Percentiles rank a stretch among this genome's conserved stretches.
These are phyloP conservation scores for Linnemannia hyalina DNA, from an alignment of 192 early-diverging fungal genomes.

Conservation along the genomic window DNA sequence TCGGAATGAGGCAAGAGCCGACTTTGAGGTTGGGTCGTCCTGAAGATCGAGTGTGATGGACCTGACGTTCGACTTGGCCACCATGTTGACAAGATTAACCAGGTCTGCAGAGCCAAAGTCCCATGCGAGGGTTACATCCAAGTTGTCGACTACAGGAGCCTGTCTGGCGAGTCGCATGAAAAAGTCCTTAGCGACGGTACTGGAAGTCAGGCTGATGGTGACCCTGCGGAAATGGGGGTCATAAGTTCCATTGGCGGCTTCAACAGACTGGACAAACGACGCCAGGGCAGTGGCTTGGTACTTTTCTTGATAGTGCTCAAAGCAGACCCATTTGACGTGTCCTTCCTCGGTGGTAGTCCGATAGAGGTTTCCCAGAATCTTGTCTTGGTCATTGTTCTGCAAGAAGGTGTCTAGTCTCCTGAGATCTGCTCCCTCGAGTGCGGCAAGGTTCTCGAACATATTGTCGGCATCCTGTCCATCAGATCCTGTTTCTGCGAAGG, in stretches of 20 bases:
- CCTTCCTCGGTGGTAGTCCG: slow-evolving; percentile 14
- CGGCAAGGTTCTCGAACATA: too few species aligned
- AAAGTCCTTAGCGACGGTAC: slow-evolving; percentile 1
- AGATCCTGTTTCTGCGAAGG: too few species aligned
- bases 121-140: slow-evolving; percentile 5
- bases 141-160: slow-evolving; percentile 7
- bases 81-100: neutral
- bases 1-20: too few species aligned
- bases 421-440: slow-evolving; percentile 26
- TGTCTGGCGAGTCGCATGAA: neutral
- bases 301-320: slow-evolving; percentile 22
- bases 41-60: too few species aligned
- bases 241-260: neutral
- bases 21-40: too few species aligned
- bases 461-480: too few species aligned
- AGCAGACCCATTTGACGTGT: slow-evolving; percentile 46
- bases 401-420: slow-evolving; percentile 17
- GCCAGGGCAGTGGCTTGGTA: neutral
- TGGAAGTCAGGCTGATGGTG: neutral
- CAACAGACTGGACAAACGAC: slow-evolving; percentile 7
- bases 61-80: slow-evolving; percentile 6
- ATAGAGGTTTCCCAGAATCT: slow-evolving; percentile 34
- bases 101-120: slow-evolving; percentile 9
- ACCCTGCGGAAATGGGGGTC: slow-evolving; percentile 12
- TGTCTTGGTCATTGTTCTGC: slow-evolving; percentile 21